Evolutionary conservation across 768 basidiomycete species (phyloP), one percentile per base, ranked within the genome.

Genomic region (Daedaleopsis sinensis): DNA sequence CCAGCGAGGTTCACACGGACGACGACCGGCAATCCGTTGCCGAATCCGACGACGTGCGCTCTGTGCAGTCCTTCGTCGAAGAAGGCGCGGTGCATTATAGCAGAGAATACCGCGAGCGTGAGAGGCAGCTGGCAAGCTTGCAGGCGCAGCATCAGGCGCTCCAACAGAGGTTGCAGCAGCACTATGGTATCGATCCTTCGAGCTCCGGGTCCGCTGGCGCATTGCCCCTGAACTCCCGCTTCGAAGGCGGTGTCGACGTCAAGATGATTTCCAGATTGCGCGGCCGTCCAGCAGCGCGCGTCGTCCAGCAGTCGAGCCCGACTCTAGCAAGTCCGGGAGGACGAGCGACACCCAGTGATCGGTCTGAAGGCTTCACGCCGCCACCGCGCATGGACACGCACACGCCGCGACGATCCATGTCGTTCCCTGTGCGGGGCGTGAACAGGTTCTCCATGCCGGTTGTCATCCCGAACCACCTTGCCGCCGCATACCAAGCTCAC

Each of bases 1-100:
- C 82, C 59, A 86, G 86, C 69, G 89, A 90, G 57, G 76, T 82
- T 42, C 73, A 83, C 63, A 87, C 87, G 9, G 90, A 92, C 68
- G 89, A 88, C 23, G 89, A 89, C 37, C 81, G 79, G 10, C 86
- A 84, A 6, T 88, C 87, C 54, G 73, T 80, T 48, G 80, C 83
- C 19, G 87, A 85, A 67, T 84, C 84, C 18, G 90, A 91, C 65
- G 89, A 90, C 68, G 80, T 86, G 47, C 81, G 79, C n/a, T 90
- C 90, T 15, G 84, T 88, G 38, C 77, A 78, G 49, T 90, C 89
- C 0, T 88, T 80, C 64, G 84, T 84, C 0, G 88, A 88, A 69
- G 84, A 70, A n/a, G 63, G 65, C 35, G 63, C 61, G 16, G 55
- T 58, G 15, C 57, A 54, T 43, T 60, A 65, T 38, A 58, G 56